A percentile compares a stretch with the other conserved stretches of the same genome.
Conservation (phyloP, 1,139 yeast species). For the Schwanniomyces etchellsii region DNA sequence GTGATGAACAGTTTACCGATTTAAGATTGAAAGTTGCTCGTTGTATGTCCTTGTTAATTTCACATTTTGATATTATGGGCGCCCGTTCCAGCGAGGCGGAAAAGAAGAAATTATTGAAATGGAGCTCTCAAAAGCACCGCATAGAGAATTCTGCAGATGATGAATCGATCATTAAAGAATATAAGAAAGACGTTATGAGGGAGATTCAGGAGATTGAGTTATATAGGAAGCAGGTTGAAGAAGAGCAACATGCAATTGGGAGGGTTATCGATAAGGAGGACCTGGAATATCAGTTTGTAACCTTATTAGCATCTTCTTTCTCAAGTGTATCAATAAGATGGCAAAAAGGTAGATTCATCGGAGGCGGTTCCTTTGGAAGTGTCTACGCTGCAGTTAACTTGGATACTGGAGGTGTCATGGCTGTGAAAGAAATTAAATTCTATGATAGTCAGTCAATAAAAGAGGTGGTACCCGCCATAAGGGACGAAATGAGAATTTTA, state of each 20-base stretch:
- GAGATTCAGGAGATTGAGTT: constrained; percentile 58
- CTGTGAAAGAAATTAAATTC: constrained; percentile 90
- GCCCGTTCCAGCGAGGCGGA: constrained; percentile 89
- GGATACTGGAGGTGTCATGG: constrained; percentile 95
- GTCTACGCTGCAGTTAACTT: constrained; percentile 89
- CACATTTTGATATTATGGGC: constrained; percentile 98
- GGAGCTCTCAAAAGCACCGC: constrained; percentile 44
- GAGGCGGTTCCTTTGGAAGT: constrained; percentile 94
- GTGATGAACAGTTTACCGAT: constrained; percentile 68
- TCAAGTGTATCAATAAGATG: constrained; percentile 91
- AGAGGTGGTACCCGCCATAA: constrained; percentile 80
- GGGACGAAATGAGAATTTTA: constrained; percentile 93
- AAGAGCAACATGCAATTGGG: constrained; percentile 60
- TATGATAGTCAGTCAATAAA: constrained; percentile 86
- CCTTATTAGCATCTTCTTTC: constrained; percentile 83
- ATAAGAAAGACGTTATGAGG: constrained; percentile 54
- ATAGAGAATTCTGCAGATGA: constrained; percentile 56
- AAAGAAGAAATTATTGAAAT: constrained; percentile 47
- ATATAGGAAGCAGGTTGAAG: constrained; percentile 44
- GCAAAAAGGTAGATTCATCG: constrained; percentile 93
- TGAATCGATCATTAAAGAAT: constrained; percentile 48
- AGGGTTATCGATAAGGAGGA: constrained; percentile 84
- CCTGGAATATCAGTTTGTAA: constrained; percentile 80
- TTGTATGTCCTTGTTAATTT: constrained; percentile 86
- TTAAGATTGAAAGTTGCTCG: constrained; percentile 85